Conservation (phyloP, 1,284 basidiomycete species). For the Inonotus obliquus region DNA sequence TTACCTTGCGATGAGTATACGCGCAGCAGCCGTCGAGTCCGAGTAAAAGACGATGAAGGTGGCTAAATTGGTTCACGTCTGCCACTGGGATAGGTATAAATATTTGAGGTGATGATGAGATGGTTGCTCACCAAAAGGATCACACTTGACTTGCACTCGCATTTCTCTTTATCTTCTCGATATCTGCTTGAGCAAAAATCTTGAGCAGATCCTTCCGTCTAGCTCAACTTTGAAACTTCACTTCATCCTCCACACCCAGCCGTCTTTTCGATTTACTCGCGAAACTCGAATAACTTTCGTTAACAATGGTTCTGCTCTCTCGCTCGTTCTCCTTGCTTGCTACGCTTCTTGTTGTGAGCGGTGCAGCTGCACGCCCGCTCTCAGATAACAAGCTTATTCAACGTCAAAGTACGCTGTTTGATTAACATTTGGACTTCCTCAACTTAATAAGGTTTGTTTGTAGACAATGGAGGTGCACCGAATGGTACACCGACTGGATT, state of each 20-base stretch:
- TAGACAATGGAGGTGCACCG: background rate
- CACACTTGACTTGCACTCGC: background rate
- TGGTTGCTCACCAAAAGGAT: background rate
- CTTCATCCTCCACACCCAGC: background rate
- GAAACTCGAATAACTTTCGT: background rate
- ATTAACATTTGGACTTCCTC: background rate
- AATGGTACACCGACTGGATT: background rate
- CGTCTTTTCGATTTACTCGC: background rate
- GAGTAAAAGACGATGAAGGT: background rate
- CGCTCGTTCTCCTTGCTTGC: background rate
- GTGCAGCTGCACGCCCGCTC: background rate
- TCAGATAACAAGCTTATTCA: background rate
- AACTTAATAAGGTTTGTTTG: background rate
- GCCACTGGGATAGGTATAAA: background rate
- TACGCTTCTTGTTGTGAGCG: background rate
- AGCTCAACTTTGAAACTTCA: background rate
- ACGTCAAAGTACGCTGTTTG: background rate
- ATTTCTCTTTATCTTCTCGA: background rate
- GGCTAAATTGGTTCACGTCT: background rate
- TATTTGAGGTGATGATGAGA: background rate
- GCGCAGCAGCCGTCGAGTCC: background rate
- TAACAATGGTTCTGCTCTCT: background rate
- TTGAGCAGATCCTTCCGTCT: background rate
- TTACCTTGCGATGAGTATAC: background rate
- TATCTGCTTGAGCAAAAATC: background rate